Evolutionary conservation across 352 stramenopile genomes (phyloP), one percentile per base, ranked within the genome.

Genomic region (Phytophthora hibernalis): DNA sequence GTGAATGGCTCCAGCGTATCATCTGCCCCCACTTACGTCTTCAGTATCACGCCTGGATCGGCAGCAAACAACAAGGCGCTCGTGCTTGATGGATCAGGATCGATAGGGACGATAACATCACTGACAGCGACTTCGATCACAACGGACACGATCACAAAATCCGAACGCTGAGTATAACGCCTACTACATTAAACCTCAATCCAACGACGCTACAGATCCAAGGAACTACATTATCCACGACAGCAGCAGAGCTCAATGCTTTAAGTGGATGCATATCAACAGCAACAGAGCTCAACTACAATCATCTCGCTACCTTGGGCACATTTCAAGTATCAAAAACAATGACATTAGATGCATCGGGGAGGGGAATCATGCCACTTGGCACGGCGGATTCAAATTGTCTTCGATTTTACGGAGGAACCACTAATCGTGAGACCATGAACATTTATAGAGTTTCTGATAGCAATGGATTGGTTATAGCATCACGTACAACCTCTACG

Each of bases 371-470:
- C 24, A 28, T 28, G 24, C 55, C 56, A 50, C 26, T 65, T 3
- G 56, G 45, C 15, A 49, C 56, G 18, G 47, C 56, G 26, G 35
- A 13, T 20, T 26, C 45, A 11, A 65, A 65, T 57, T 40, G 21
- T 50, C 16, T 65, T 5, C 44, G 56, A 40, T 65, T 65, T 18
- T 65, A 57, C 20, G 31, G 33, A 6, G n/a, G 16, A 33, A 65
- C 56, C 5, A 22, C 44, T 10, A 57, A 57, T 57, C 26, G 33
- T 11, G 56, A 57, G 30, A 57, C 56, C 10, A 65, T 57, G 12
- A 65, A 65, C 20, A 65, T 65, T 50, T 65, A 65, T 37, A 16
- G 56, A 56, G 45, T 48, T 49, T 48, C 56, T 47, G 56, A 64
- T 55, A 56, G 44, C 12, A 56, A 40, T 38, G 56, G 56, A 57